phyloP scores from a whole-genome alignment of 345 rosid genomes.

The Populus ilicifolia region DNA sequence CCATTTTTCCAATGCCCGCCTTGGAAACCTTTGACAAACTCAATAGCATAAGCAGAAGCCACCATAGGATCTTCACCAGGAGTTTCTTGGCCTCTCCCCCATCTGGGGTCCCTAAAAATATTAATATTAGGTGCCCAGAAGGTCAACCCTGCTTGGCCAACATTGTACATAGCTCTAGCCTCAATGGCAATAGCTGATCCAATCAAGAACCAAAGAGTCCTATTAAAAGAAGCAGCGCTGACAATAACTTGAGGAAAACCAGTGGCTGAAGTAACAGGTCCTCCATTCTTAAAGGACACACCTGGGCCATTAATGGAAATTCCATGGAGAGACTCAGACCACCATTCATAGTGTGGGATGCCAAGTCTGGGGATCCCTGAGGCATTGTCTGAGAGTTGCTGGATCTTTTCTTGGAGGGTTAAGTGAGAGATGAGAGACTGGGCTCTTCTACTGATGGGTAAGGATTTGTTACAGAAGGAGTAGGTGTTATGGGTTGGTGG shows the following conservation, averaged over 20 bases:
- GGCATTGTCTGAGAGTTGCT: slow-evolving; percentile 62
- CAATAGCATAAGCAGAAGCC: slow-evolving; percentile 63
- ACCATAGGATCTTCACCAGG: slow-evolving; percentile 93
- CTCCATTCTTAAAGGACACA: slow-evolving; percentile 48
- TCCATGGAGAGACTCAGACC: slow-evolving; percentile 94
- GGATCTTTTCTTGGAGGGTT: slow-evolving; percentile 70
- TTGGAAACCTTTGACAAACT: slow-evolving; percentile 76
- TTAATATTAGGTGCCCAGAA: slow-evolving; percentile 93
- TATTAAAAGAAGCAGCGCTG: slow-evolving; percentile 67
- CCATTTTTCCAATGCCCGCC: slow-evolving; percentile 28
- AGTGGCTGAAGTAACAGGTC: slow-evolving; percentile 62
- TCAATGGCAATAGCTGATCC: slow-evolving; percentile 65
- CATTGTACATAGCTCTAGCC: slow-evolving; percentile 81
- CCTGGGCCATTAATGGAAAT: slow-evolving; percentile 87
- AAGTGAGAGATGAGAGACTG: slow-evolving; percentile 63
- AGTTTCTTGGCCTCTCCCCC: slow-evolving; percentile 98
- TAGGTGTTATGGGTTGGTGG: slow-evolving; percentile 47
- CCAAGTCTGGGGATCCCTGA: slow-evolving; percentile 75
- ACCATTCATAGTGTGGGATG: slow-evolving; percentile 81
- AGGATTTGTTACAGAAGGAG: slow-evolving; percentile 67
- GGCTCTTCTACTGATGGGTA: slow-evolving; percentile 47
- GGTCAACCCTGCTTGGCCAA: slow-evolving; percentile 84
- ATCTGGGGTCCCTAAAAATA: slow-evolving; percentile 84
- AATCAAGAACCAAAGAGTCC: slow-evolving; percentile 69
- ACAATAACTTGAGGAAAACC: slow-evolving; percentile 82